phyloP scores from a whole-genome alignment of 2,329 filamentous ascomycete species.

The Fusarium pininemorale region DNA sequence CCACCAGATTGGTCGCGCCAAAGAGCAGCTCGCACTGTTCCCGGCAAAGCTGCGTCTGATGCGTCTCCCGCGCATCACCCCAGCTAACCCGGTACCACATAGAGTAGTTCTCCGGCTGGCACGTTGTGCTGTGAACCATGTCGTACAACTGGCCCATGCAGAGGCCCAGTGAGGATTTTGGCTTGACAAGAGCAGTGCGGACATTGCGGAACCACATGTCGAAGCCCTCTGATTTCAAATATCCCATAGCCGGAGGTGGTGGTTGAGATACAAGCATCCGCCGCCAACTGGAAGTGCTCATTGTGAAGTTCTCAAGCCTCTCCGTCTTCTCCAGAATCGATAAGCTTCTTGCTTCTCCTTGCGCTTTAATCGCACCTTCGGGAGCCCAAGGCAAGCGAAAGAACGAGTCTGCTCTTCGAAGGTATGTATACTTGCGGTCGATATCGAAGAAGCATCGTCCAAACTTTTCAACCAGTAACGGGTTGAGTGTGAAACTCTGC shows the following conservation, averaged over 20 bases:
- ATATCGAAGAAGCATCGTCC: constrained; percentile 32
- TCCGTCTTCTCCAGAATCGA: constrained; percentile 3
- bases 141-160: constrained; percentile 35
- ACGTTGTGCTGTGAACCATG: constrained; percentile 14
- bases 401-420: constrained; percentile 31
- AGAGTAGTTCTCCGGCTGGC: neutral
- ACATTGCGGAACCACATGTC: constrained; percentile 18
- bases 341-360: constrained; percentile 4
- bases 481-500: constrained; percentile 9
- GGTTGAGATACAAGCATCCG: constrained; percentile 39
- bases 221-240: constrained; percentile 10
- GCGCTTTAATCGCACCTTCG: neutral
- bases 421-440: constrained; percentile 3
- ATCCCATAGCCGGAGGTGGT: constrained; percentile 35
- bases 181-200: neutral
- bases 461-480: constrained; percentile 31
- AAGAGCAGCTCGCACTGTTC: constrained; percentile 5
- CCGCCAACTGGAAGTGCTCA: constrained; percentile 31
- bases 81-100: constrained; percentile 19
- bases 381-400: constrained; percentile 31
- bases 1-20: constrained; percentile 3
- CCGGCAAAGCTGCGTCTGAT: constrained; percentile 1
- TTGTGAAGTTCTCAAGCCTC: constrained; percentile 21
- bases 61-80: neutral
- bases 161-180: constrained; percentile 2